These are phyloP conservation scores for Flaveria bidentis DNA, from an alignment of 129 eudicot genomes.

Conservation along the genomic window DNA sequence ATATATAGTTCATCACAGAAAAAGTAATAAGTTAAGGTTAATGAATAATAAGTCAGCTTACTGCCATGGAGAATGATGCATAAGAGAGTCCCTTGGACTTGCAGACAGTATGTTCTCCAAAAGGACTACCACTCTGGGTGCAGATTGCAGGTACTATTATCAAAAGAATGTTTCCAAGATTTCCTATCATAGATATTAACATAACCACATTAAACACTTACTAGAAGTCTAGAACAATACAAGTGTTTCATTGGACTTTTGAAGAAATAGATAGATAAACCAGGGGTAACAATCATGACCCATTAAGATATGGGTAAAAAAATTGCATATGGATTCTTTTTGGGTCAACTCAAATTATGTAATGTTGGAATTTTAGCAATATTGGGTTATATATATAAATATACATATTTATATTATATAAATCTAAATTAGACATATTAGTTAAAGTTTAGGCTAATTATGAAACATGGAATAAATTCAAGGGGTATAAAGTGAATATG, in stretches of 20 bases:
- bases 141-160: constrained; percentile 90
- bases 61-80: constrained; percentile 90
- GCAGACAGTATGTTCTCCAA: constrained; percentile 69
- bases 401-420: no score
- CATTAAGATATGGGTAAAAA: neutral
- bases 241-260: neutral
- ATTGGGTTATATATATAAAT: no score
- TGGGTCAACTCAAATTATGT: neutral
- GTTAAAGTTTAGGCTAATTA: no score
- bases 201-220: neutral
- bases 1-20: neutral
- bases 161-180: constrained; percentile 77
- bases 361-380: no score
- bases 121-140: constrained; percentile 77
- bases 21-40: neutral
- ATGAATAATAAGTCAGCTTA: constrained; percentile 14
- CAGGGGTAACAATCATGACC: no score
- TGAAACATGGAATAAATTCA: no score
- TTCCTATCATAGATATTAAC: constrained; percentile 40
- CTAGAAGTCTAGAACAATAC: neutral
- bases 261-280: neutral
- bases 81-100: constrained; percentile 74
- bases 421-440: no score
- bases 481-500: no score
- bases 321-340: neutral